Conservation (phyloP, 1,139 yeast species). For the Magnusiomyces clavatus region DNA sequence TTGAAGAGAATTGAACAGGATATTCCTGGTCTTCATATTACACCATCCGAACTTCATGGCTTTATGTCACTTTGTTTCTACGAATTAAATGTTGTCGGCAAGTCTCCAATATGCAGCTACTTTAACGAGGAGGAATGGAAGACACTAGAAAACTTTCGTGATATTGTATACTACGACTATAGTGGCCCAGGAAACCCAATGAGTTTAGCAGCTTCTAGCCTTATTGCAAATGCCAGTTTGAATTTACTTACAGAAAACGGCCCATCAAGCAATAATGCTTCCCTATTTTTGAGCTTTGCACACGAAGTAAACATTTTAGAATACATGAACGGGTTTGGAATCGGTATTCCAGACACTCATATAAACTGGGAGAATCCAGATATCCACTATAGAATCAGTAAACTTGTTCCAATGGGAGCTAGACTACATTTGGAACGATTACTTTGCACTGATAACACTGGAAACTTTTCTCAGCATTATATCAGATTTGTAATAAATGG, state of each 20-base stretch:
- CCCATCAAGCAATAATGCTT: slow-evolving; percentile 20
- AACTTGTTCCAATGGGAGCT: slow-evolving; percentile 52
- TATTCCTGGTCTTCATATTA: slow-evolving; percentile 40
- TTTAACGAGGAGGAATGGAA: slow-evolving; percentile 51
- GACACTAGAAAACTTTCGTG: slow-evolving; percentile 40
- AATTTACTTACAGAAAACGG: slow-evolving; percentile 32
- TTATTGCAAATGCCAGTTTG: slow-evolving; percentile 44
- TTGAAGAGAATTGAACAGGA: slow-evolving; percentile 31
- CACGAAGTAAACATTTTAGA: slow-evolving; percentile 54
- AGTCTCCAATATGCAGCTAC: slow-evolving; percentile 46
- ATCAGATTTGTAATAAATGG: slow-evolving; percentile 52
- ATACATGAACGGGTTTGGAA: slow-evolving; percentile 45
- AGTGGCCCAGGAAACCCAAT: slow-evolving; percentile 47
- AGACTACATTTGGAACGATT: slow-evolving; percentile 47
- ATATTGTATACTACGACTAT: slow-evolving; percentile 43
- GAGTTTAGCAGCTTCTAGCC: slow-evolving; percentile 42
- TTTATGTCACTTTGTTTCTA: slow-evolving; percentile 49
- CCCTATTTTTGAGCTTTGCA: slow-evolving; percentile 39
- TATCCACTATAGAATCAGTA: slow-evolving; percentile 38
- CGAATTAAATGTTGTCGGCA: slow-evolving; percentile 48
- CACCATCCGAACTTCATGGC: slow-evolving; percentile 36
- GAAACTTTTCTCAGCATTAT: slow-evolving; percentile 21
- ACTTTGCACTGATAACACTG: slow-evolving; percentile 27
- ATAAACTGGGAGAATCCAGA: slow-evolving; percentile 33
- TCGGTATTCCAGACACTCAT: slow-evolving; percentile 36